Evolutionary conservation across 2,329 filamentous ascomycete genomes (phyloP), one percentile per base, ranked within the genome.

Genomic region (Neonectria hederae): DNA sequence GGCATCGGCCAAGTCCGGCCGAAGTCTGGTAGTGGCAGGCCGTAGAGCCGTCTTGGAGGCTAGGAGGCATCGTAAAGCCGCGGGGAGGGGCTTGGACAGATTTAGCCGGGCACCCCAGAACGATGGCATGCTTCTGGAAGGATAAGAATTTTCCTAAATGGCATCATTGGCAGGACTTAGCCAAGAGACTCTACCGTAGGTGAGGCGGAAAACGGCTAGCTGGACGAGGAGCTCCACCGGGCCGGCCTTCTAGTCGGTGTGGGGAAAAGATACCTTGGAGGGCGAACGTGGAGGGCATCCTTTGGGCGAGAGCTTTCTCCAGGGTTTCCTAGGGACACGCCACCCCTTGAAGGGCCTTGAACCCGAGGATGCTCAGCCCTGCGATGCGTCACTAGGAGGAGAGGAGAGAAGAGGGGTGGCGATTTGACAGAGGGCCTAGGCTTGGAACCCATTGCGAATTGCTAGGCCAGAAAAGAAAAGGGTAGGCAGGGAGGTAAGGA

Each of bases 121-220:
- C 52, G 63, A 64, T 66, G 54, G 60, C 64, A 72, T 70, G 67
- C 72, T 76, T 76, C 75, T 76, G 69, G 75, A 76, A 76, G 72
- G 63, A 62, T 54, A 63, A 69, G 65, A 69, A 62, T 70, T 71
- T 74, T 75, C 62, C 68, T 51, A 53, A 14, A 70, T 72, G 69
- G 67, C 70, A 72, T 69, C 63, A 70, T 68, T 56, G 63, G 64
- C 63, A 45, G 52, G 48, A 56, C 55, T 65, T 65, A 35, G 61
- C 52, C 53, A 55, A 62, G 30, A 59, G 45, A 55, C 48, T 62
- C 63, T 55, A 66, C 60, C 65, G 42, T 52, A 61, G 48, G 48
- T 48, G 51, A 65, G 63, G 62, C 62, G 58, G 54, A 64, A 55
- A 70, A 66, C 56, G 64, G 62, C 59, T 71, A 57, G 66, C 22